Percentiles rank a stretch among this genome's conserved stretches.
phyloP scores from a whole-genome alignment of 257 asterid genomes.

The Lycium barbarum region DNA sequence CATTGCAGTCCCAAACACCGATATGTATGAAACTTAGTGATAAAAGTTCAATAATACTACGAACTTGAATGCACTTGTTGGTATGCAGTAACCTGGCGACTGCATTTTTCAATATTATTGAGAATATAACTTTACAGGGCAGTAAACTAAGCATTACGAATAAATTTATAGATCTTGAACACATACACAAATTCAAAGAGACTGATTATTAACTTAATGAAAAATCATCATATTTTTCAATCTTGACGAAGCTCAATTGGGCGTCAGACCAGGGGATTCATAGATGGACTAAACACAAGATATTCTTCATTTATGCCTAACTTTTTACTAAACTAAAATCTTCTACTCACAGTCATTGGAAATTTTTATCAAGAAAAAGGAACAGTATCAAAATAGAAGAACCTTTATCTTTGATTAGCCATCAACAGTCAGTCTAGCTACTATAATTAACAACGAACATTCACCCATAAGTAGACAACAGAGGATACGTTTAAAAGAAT shows the following conservation, averaged over 20 bases:
- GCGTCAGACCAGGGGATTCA: background rate
- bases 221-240: background rate
- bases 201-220: background rate
- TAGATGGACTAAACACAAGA: background rate
- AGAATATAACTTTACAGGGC: conserved; percentile 1
- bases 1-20: background rate
- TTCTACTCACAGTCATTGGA: background rate
- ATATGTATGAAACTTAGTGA: background rate
- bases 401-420: background rate
- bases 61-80: background rate
- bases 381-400: background rate
- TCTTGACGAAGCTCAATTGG: background rate
- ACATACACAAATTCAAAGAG: background rate
- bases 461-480: conserved; percentile 20
- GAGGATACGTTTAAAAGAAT: background rate
- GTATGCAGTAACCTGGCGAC: background rate
- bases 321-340: background rate
- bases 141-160: conserved; percentile 3
- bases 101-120: conserved; percentile 11
- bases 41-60: background rate
- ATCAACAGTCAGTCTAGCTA: background rate
- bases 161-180: background rate
- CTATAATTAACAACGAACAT: background rate
- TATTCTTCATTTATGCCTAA: background rate
- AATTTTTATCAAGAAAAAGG: background rate